These are phyloP conservation scores for Pseudogymnoascus sp. DNA, from an alignment of 2,329 filamentous ascomycete species.

Conservation along the genomic window DNA sequence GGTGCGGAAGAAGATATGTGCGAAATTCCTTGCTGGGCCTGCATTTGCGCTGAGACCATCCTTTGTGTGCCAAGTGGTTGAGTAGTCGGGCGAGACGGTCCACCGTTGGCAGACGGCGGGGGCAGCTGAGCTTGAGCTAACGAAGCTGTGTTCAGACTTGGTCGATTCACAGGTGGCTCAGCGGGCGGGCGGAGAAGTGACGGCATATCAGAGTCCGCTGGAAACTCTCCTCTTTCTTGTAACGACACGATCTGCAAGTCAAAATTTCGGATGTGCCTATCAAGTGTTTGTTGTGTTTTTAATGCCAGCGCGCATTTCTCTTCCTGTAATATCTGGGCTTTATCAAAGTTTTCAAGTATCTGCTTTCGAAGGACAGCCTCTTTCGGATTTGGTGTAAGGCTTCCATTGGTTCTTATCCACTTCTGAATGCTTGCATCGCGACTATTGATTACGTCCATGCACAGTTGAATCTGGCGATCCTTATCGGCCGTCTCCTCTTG, in stretches of 20 bases:
- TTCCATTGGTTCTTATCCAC: conserved; percentile 70
- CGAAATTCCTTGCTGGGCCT: conserved; percentile 19
- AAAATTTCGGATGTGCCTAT: conserved; percentile 55
- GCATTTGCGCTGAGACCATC: conserved; percentile 10
- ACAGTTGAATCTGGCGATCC: conserved; percentile 63
- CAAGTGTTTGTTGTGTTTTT: conserved; percentile 52
- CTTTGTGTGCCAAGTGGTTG: conserved; percentile 17
- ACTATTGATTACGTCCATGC: conserved; percentile 59
- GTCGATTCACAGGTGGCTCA: conserved; percentile 28
- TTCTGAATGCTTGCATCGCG: conserved; percentile 71
- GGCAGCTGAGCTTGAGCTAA: conserved; percentile 21
- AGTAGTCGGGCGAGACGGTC: conserved; percentile 22
- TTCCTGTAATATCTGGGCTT: conserved; percentile 61
- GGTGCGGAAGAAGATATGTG: conserved; percentile 43
- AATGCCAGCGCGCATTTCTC: conserved; percentile 66
- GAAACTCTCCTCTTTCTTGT: conserved; percentile 48
- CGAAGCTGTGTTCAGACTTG: conserved; percentile 15
- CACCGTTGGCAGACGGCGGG: conserved; percentile 18
- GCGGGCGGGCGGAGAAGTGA: conserved; percentile 53
- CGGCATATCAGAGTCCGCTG: conserved; percentile 48
- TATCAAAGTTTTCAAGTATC: conserved; percentile 60
- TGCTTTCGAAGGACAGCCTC: conserved; percentile 60
- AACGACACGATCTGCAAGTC: conserved; percentile 56
- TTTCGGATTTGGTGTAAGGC: conserved; percentile 64
- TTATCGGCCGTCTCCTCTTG: conserved; percentile 79